These are phyloP conservation scores for Glycine latifolia DNA, from an alignment of 306 rosid genomes.

Conservation along the genomic window DNA sequence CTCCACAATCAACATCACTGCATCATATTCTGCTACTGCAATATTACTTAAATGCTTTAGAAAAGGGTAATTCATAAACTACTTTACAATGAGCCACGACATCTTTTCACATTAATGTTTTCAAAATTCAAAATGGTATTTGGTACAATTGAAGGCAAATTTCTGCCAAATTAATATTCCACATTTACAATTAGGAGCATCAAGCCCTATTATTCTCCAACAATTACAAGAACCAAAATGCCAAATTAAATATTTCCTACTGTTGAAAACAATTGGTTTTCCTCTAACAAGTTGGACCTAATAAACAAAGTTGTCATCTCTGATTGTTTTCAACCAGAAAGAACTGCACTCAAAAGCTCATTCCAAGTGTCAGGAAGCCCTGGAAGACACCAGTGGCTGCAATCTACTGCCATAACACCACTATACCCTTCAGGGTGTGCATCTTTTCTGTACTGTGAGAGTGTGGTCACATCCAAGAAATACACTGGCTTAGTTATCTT, in stretches of 20 bases:
- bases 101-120: slow-evolving; percentile 17
- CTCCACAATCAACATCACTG: neutral
- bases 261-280: slow-evolving; percentile 53
- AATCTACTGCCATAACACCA: slow-evolving; percentile 63
- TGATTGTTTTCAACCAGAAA: slow-evolving; percentile 51
- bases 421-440: slow-evolving; percentile 85
- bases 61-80: slow-evolving; percentile 9
- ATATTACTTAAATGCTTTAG: neutral
- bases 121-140: slow-evolving; percentile 21
- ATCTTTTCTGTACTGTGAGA: slow-evolving; percentile 87
- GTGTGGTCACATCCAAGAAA: slow-evolving; percentile 76
- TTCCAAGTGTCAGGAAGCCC: slow-evolving; percentile 99
- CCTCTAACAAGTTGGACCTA: slow-evolving; percentile 40
- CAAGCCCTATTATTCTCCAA: slow-evolving; percentile 55
- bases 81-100: slow-evolving; percentile 20
- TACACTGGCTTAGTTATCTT: slow-evolving; percentile 72
- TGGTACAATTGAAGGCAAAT: slow-evolving; percentile 48
- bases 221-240: slow-evolving; percentile 51
- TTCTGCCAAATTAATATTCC: slow-evolving; percentile 43
- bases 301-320: slow-evolving; percentile 18
- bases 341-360: slow-evolving; percentile 71
- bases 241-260: slow-evolving; percentile 41
- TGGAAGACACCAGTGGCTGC: slow-evolving; percentile 99
- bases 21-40: neutral
- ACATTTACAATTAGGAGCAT: slow-evolving; percentile 54